A percentile compares a stretch with the other conserved stretches of the same genome.
phyloP scores from a whole-genome alignment of 257 asterid genomes.

The Nicotiana tabacum region DNA sequence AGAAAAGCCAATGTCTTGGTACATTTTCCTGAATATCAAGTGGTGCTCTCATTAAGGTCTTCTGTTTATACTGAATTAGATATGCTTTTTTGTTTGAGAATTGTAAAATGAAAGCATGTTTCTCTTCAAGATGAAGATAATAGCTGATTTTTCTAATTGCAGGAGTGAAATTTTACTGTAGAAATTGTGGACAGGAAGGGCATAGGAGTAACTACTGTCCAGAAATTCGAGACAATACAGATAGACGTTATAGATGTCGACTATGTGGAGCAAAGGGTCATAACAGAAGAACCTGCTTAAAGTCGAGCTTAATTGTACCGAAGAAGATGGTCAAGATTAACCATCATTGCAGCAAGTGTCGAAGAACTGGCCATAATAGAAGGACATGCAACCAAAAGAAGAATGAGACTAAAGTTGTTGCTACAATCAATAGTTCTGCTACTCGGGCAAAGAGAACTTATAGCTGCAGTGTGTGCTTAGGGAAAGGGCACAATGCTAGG shows the following conservation, averaged over 20 bases:
- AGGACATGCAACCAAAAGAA: slow-evolving; percentile 59
- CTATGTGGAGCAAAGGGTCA: slow-evolving; percentile 85
- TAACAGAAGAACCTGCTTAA: slow-evolving; percentile 77
- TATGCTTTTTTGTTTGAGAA: not conserved
- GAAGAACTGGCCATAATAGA: slow-evolving; percentile 60
- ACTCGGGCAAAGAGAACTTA: slow-evolving; percentile 23
- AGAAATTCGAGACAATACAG: slow-evolving; percentile 30
- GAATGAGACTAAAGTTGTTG: slow-evolving; percentile 19
- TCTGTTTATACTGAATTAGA: not conserved
- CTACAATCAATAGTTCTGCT: slow-evolving; percentile 13
- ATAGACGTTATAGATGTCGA: slow-evolving; percentile 56
- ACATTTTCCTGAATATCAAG: not conserved
- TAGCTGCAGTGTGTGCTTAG: slow-evolving; percentile 42
- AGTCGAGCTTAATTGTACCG: slow-evolving; percentile 31
- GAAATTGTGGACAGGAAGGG: slow-evolving; percentile 75
- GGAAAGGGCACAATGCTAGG: slow-evolving; percentile 53
- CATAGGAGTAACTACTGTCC: slow-evolving; percentile 86
- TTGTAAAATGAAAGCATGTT: not conserved
- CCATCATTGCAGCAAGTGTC: slow-evolving; percentile 62
- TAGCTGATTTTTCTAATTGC: slow-evolving; percentile 7
- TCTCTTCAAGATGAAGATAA: not conserved
- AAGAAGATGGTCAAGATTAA: slow-evolving; percentile 24
- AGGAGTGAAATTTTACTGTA: slow-evolving; percentile 73
- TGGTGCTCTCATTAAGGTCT: not conserved
- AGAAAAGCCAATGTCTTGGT: not conserved